Percentiles rank a stretch among this genome's conserved stretches.
phyloP scores from a whole-genome alignment of 2,329 filamentous ascomycete species.

The Didymosphaeria variabile region DNA sequence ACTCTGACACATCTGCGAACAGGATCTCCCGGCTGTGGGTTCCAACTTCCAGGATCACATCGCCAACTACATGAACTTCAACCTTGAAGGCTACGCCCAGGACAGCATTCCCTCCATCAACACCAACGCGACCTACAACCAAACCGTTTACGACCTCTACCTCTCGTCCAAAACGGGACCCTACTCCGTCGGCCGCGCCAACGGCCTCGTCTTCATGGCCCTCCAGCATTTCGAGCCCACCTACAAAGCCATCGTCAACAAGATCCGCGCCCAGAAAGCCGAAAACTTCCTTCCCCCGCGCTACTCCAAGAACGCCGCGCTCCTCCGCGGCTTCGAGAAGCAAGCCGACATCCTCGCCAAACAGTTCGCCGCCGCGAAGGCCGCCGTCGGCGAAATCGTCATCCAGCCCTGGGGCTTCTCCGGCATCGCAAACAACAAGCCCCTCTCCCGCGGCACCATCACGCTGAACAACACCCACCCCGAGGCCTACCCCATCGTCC shows the following conservation, averaged over 20 bases:
- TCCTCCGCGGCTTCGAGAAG: not conserved
- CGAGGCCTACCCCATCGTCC: conserved; percentile 39
- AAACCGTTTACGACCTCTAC: conserved; percentile 39
- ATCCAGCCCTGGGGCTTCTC: conserved; percentile 27
- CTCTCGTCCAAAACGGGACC: conserved; percentile 36
- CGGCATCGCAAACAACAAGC: conserved; percentile 31
- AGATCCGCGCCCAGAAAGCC: conserved; percentile 22
- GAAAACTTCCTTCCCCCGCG: conserved; percentile 19
- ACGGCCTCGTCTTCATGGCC: conserved; percentile 17
- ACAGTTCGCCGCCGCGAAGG: conserved; percentile 32
- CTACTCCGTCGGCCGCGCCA: conserved; percentile 27
- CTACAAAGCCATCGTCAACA: conserved; percentile 10
- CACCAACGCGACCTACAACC: conserved; percentile 31
- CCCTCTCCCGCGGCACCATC: conserved; percentile 48
- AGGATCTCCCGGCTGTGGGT: conserved; percentile 40
- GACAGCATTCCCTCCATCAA: conserved; percentile 27
- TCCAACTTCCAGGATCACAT: conserved; percentile 48
- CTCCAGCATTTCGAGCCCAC: conserved; percentile 15
- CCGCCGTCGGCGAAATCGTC: conserved; percentile 38
- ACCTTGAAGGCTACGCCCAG: conserved; percentile 22
- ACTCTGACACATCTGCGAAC: not conserved
- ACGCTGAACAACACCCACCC: conserved; percentile 48
- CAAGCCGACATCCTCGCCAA: conserved; percentile 22
- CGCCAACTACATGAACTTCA: conserved; percentile 25
- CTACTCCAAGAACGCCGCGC: conserved; percentile 16